Base-by-base conservation (phyloP, 164 flowering plant genomes). In the Tetracentron sinense region DNA sequence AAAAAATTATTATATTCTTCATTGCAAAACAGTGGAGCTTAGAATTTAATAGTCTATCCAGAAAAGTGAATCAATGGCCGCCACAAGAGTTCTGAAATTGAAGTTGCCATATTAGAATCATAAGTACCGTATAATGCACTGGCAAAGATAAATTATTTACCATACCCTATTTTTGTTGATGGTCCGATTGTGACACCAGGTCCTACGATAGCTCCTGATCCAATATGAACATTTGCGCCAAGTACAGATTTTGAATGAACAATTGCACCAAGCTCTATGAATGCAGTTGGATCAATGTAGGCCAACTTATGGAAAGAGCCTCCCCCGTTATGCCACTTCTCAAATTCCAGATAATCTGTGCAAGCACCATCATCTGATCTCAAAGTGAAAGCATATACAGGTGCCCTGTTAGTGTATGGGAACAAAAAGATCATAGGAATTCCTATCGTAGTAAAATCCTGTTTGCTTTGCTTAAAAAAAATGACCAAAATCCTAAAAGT, bases 171-270 rank as follows among this genome's bases (percentile, higher is more conserved):
- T 68, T 69, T 87, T 49, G 97, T 83, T 21, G 81, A 84, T 42
- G 77, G 80, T 27, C 96, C 96, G 60, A 93, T 77, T 19, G 75
- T 65, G 58, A 87, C 96, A 20, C 69, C 69, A 63, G 88, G 84
- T 54, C 97, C 98, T 60, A 93, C 63, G 61, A 89, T 69, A 66
- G 89, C 60, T 66, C 98, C 97, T 23, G 98, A 87, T 46, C 85
- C 84, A 69, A 93, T 69, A 73, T 67, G 74, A 67, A 81, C 89
- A 78, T 79, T 52, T 22, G 80, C 80, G 57, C 83, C 80, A 46
- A 92, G 69, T 1, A 78, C 73, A 72, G 84, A 64, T 50, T 78
- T 67, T 23, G 88, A 55, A 72, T 87, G 92, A 70, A 93, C 81
- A 6, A 88, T 58, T 2, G 94, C 90, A 47, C 97, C 94, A 50